Evolutionary conservation across 2,329 filamentous ascomycete species (phyloP).

Genomic region (Fusarium irregulare): DNA sequence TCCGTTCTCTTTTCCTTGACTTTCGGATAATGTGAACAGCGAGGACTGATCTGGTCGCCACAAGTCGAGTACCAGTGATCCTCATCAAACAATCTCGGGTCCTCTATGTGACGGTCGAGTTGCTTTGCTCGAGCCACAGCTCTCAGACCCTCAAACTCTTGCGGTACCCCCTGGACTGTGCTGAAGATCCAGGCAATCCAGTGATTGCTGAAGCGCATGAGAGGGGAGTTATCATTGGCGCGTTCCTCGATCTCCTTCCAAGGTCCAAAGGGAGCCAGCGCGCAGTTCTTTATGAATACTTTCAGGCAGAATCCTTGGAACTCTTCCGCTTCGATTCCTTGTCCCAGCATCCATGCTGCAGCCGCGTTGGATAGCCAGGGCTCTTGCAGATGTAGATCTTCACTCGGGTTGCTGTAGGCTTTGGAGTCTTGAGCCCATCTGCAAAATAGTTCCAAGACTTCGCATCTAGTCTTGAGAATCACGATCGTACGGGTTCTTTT

Average conservation of each 20-base stretch:
- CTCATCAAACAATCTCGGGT: neutral
- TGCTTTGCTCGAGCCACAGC: neutral
- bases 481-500: accelerated
- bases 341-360: neutral
- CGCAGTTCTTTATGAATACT: neutral
- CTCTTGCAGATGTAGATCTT: neutral
- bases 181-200: neutral
- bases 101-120: neutral
- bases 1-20: accelerated
- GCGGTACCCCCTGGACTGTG: neutral
- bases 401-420: neutral
- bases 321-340: neutral
- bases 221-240: neutral
- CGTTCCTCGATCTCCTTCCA: neutral
- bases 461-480: too few relatives aligned
- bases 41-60: neutral
- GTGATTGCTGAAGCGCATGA: neutral
- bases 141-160: neutral
- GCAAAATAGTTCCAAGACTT: neutral
- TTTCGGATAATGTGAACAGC: neutral
- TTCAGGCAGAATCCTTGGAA: neutral
- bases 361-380: neutral
- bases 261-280: neutral
- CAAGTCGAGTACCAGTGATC: neutral
- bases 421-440: neutral